Conservation (phyloP, 495 filamentous ascomycete species). For the Trichoderma reesei region DNA sequence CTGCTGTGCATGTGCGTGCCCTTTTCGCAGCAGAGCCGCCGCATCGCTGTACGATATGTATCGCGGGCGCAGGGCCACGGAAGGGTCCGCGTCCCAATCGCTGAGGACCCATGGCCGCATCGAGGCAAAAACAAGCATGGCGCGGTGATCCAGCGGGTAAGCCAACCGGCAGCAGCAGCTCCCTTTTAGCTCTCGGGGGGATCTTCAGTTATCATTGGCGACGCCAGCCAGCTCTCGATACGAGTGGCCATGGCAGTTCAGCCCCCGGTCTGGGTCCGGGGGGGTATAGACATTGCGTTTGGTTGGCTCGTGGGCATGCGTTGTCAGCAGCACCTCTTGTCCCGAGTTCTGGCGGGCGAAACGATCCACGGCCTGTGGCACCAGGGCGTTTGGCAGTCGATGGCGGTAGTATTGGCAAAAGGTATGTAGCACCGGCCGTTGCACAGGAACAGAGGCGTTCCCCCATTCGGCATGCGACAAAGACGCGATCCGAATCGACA, state of each 20-base stretch:
- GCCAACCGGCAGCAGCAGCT: not conserved
- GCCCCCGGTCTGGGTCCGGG: not conserved
- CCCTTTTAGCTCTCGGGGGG: slow-evolving; percentile 3
- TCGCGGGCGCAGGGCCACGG: not conserved
- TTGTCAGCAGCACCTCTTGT: not conserved
- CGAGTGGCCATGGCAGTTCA: not conserved
- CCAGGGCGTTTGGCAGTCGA: too few relatives aligned
- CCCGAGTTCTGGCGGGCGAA: not conserved
- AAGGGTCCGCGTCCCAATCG: not conserved
- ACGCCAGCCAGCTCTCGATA: not conserved
- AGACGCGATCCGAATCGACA: too few relatives aligned
- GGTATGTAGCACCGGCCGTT: not conserved
- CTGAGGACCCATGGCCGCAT: not conserved
- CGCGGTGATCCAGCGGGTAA: not conserved
- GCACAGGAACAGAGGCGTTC: too few relatives aligned
- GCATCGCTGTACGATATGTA: not conserved
- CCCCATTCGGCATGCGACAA: too few relatives aligned
- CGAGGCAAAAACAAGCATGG: not conserved
- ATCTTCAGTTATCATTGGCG: slow-evolving; percentile 1
- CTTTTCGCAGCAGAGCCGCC: too few relatives aligned
- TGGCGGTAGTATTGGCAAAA: too few relatives aligned
- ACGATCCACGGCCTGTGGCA: not conserved
- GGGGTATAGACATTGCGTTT: not conserved
- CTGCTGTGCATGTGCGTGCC: too few relatives aligned
- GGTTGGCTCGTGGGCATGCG: slow-evolving; percentile 3